Percentiles rank a stretch among this genome's conserved stretches.
Conservation (phyloP, 176 grass and related monocot species). For the Neostapfia colusana region DNA sequence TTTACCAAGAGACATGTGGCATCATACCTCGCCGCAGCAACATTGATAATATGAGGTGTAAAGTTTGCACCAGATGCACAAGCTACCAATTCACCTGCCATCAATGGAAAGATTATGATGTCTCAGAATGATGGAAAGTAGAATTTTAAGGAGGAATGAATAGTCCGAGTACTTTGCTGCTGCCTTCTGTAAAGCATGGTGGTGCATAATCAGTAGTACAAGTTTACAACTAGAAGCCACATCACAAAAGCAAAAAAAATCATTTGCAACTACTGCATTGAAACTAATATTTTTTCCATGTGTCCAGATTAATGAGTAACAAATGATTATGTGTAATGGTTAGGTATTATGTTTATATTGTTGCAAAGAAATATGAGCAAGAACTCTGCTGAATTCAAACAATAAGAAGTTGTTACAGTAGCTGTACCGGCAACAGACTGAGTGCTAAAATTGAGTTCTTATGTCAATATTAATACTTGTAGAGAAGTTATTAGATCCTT, state of each 20-base stretch:
- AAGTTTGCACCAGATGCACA: conserved; percentile 91
- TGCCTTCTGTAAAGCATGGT: background rate
- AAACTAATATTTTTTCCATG: background rate
- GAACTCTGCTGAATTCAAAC: background rate
- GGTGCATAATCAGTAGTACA: background rate
- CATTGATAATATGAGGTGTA: conserved; percentile 81
- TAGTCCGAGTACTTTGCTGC: background rate
- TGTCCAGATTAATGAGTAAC: background rate
- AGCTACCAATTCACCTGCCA: conserved; percentile 65
- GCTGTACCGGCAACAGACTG: background rate
- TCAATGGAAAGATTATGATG: conserved; percentile 22
- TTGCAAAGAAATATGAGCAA: background rate
- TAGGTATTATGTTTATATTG: background rate
- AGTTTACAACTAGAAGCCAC: background rate
- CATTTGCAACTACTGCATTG: background rate
- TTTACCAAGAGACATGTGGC: conserved; percentile 3
- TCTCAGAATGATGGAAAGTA: no score
- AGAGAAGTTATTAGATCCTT: no score
- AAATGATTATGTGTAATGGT: background rate
- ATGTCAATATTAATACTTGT: no score
- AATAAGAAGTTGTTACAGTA: background rate
- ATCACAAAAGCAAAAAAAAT: background rate
- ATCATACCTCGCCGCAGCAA: conserved; percentile 84
- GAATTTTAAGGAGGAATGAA: background rate
- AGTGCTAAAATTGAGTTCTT: background rate